Percentiles rank a stretch among this genome's conserved stretches.
phyloP scores from a whole-genome alignment of 352 stramenopile species.

The Phytophthora multivora region DNA sequence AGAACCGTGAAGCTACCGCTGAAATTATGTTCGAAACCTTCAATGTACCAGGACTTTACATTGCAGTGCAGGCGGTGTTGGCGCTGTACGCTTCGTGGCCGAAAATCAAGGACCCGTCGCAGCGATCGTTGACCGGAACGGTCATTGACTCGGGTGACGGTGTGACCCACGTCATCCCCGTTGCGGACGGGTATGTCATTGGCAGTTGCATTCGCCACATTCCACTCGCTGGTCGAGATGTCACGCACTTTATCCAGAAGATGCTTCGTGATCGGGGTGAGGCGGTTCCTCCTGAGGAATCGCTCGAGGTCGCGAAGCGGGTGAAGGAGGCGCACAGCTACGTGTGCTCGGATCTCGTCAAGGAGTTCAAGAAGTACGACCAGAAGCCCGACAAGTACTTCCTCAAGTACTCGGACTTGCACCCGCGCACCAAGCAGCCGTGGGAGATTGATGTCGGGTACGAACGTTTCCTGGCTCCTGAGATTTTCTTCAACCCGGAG shows the following conservation, averaged over 20 bases:
- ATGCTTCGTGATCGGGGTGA: conserved; percentile 93
- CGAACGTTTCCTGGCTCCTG: conserved; percentile 94
- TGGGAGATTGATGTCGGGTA: conserved; percentile 93
- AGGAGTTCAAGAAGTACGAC: conserved; percentile 97
- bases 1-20: conserved; percentile 95
- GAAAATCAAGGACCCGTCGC: conserved; percentile 83
- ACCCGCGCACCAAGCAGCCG: conserved; percentile 79
- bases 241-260: conserved; percentile 96
- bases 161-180: conserved; percentile 95
- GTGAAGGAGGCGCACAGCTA: conserved; percentile 97
- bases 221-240: conserved; percentile 92
- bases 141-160: conserved; percentile 95
- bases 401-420: conserved; percentile 83
- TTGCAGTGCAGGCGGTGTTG: conserved; percentile 95
- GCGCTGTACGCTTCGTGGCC: conserved; percentile 94
- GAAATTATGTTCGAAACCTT: conserved; percentile 98
- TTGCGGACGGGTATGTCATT: conserved; percentile 96
- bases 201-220: conserved; percentile 95
- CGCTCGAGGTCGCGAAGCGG: conserved; percentile 89
- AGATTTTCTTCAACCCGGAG: conserved; percentile 98
- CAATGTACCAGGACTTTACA: conserved; percentile 95
- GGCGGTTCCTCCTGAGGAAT: conserved; percentile 90
- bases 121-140: conserved; percentile 92
- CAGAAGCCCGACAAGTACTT: conserved; percentile 93
- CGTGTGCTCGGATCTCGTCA: conserved; percentile 94